Conservation (phyloP, 1,139 yeast species). For the Sugiyamaella pinicola region DNA sequence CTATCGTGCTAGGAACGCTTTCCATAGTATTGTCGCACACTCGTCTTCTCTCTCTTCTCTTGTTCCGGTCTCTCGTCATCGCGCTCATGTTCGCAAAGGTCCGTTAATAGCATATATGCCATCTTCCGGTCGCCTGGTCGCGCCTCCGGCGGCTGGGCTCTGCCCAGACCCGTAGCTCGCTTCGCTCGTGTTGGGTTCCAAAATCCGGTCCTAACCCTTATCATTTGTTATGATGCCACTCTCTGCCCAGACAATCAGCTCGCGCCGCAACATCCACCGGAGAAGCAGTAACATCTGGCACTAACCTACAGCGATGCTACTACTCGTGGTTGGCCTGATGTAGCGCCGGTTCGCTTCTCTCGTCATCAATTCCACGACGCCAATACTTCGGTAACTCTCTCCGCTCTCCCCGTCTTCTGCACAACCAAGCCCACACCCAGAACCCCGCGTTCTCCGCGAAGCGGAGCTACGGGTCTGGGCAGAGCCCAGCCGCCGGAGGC, state of each 20-base stretch:
- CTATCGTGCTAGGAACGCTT: not conserved
- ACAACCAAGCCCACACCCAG: not conserved
- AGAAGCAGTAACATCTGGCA: too few relatives aligned
- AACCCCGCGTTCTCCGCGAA: not conserved
- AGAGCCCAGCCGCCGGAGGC: too few relatives aligned
- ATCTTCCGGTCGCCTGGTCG: not conserved
- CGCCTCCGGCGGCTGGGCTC: constrained; percentile 14
- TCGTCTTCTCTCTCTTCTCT: not conserved
- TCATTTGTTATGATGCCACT: too few relatives aligned
- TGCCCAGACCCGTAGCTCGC: constrained; percentile 12
- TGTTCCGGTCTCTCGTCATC: not conserved
- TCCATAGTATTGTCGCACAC: not conserved
- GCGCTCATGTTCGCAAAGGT: not conserved
- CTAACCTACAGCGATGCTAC: too few relatives aligned
- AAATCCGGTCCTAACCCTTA: too few relatives aligned
- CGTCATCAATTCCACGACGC: too few relatives aligned
- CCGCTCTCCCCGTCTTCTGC: not conserved
- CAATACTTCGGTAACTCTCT: too few relatives aligned
- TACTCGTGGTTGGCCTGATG: too few relatives aligned
- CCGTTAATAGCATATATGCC: not conserved
- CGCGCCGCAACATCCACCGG: too few relatives aligned
- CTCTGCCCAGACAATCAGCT: too few relatives aligned
- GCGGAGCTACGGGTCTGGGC: too few relatives aligned
- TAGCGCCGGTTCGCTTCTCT: too few relatives aligned
- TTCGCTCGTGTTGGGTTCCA: not conserved